phyloP scores from a whole-genome alignment of 2,329 filamentous ascomycete genomes.

The Penicillium sp. region DNA sequence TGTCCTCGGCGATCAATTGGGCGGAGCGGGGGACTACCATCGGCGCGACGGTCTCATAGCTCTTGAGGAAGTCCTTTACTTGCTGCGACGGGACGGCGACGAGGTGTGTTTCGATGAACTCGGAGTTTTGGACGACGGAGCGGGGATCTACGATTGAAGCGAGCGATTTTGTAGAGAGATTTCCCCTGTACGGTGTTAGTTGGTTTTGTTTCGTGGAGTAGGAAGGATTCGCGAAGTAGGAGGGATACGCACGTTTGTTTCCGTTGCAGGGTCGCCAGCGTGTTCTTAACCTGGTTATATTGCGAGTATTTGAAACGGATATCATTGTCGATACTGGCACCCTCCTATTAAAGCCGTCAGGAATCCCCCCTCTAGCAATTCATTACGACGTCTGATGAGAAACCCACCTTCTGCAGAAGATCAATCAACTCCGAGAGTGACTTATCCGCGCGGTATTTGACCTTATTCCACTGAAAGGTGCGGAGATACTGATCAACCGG shows the following conservation, averaged over 20 bases:
- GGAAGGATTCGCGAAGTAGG: constrained; percentile 32
- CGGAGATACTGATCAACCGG: constrained; percentile 92
- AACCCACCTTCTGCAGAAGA: constrained; percentile 74
- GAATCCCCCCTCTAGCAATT: not conserved
- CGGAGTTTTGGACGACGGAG: constrained; percentile 80
- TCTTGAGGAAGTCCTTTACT: constrained; percentile 83
- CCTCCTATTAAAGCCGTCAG: constrained; percentile 59
- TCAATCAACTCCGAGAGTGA: constrained; percentile 83
- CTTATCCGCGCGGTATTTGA: constrained; percentile 93
- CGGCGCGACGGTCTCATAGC: constrained; percentile 81
- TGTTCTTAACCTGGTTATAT: constrained; percentile 88
- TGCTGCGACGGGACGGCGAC: constrained; percentile 78
- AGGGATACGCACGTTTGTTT: constrained; percentile 70
- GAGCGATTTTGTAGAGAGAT: constrained; percentile 90
- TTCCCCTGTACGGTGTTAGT: constrained; percentile 60
- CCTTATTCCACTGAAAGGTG: constrained; percentile 93
- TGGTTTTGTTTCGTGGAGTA: not conserved
- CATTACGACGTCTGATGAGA: too few species aligned
- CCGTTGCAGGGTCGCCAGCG: constrained; percentile 74
- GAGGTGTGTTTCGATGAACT: constrained; percentile 95
- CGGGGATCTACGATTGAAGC: constrained; percentile 81
- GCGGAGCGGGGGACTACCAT: constrained; percentile 95
- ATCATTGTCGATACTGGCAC: constrained; percentile 89
- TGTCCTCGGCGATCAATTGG: constrained; percentile 74
- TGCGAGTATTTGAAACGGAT: constrained; percentile 92